Evolutionary conservation across 2,329 filamentous ascomycete genomes (phyloP).

Genomic region (Epichloe typhina): DNA sequence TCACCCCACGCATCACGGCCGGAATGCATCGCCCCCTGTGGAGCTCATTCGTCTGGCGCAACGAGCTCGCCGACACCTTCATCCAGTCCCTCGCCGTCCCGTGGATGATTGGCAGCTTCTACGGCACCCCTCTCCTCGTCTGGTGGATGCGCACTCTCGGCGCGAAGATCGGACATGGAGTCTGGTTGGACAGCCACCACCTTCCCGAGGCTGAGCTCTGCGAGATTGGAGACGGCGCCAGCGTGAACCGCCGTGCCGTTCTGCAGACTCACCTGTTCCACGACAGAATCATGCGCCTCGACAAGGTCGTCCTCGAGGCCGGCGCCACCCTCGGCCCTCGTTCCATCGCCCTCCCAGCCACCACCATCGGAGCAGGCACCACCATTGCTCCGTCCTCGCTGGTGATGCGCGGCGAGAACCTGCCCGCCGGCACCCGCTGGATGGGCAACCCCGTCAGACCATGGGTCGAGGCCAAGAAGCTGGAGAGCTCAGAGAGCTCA

Average conservation of each 20-base stretch:
- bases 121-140: slow-evolving; percentile 10
- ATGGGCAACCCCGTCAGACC: slow-evolving; percentile 11
- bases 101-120: slow-evolving; percentile 7
- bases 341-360: slow-evolving; percentile 10
- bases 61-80: slow-evolving; percentile 45
- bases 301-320: slow-evolving; percentile 8
- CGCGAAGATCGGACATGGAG: slow-evolving; percentile 10
- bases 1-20: slow-evolving; percentile 8
- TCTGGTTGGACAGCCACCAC: slow-evolving; percentile 12
- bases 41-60: slow-evolving; percentile 14
- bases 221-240: slow-evolving; percentile 8
- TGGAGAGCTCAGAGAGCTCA: slow-evolving; percentile 1
- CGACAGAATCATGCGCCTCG: slow-evolving; percentile 12
- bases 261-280: slow-evolving; percentile 13
- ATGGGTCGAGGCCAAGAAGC: slow-evolving; percentile 5
- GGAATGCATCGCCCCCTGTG: slow-evolving; percentile 11
- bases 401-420: slow-evolving; percentile 12
- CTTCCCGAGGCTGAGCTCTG: slow-evolving; percentile 11
- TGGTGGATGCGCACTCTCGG: slow-evolving; percentile 10
- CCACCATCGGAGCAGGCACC: slow-evolving; percentile 9
- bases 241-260: slow-evolving; percentile 10
- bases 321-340: slow-evolving; percentile 11
- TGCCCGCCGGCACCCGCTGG: slow-evolving; percentile 10
- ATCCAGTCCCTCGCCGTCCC: slow-evolving; percentile 25
- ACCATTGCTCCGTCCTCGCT: slow-evolving; percentile 10